Conservation (phyloP, 2,329 filamentous ascomycete species). For the Diaporthe sp. region DNA sequence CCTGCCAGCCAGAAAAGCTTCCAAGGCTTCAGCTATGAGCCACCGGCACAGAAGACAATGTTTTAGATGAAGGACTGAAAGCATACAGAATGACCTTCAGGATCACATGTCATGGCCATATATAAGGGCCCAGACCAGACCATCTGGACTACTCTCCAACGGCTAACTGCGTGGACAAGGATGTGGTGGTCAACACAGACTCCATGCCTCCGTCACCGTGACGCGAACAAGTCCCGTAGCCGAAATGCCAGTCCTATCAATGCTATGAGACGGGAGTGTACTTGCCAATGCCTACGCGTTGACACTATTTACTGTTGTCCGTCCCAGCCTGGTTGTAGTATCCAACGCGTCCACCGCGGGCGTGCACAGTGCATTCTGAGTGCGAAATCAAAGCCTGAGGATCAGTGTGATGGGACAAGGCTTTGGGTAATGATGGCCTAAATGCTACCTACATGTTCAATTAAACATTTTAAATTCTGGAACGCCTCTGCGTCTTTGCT, state of each 20-base stretch:
- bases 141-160: neutral
- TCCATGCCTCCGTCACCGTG: neutral
- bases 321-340: neutral
- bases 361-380: neutral
- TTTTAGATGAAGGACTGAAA: neutral
- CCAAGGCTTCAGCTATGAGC: neutral
- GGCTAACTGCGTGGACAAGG: neutral
- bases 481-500: neutral
- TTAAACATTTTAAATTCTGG: constrained; percentile 4
- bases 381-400: neutral
- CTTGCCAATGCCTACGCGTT: neutral
- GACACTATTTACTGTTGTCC: neutral
- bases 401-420: neutral
- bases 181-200: neutral
- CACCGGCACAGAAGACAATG: neutral
- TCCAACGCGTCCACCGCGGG: neutral
- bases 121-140: neutral
- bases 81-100: neutral
- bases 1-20: neutral
- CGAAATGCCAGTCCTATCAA: neutral
- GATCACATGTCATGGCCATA: neutral
- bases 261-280: neutral
- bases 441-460: neutral
- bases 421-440: neutral
- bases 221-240: neutral